phyloP scores from a whole-genome alignment of 352 stramenopile genomes.

The Phytopythium chamaehyphon region DNA sequence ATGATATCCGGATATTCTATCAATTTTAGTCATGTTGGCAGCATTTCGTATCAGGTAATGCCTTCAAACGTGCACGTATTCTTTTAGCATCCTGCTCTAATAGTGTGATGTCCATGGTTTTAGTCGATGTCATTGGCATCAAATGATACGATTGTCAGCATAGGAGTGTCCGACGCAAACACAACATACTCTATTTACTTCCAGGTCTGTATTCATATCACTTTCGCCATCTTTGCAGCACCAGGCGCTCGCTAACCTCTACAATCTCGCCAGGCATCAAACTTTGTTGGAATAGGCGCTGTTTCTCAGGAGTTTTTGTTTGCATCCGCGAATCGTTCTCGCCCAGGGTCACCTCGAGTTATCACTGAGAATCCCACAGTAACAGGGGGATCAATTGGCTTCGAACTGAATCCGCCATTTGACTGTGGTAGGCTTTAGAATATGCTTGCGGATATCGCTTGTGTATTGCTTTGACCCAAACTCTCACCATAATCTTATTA shows the following conservation, averaged over 20 bases:
- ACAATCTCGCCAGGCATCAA: conserved; percentile 22
- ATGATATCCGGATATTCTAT: conserved; percentile 27
- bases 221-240: no score
- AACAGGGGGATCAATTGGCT: conserved; percentile 34
- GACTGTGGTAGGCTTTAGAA: conserved; percentile 29
- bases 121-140: background rate
- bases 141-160: conserved; percentile 13
- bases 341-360: conserved; percentile 38
- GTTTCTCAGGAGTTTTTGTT: conserved; percentile 26
- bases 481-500: background rate
- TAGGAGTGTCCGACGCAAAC: conserved; percentile 33
- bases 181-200: conserved; percentile 33
- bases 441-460: background rate
- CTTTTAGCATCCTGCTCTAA: conserved; percentile 3
- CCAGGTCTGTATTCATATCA: conserved; percentile 32
- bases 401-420: conserved; percentile 31
- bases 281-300: conserved; percentile 30
- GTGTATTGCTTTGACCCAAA: background rate
- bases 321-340: conserved; percentile 27
- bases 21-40: background rate
- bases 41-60: background rate
- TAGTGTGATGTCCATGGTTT: background rate
- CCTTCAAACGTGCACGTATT: no score
- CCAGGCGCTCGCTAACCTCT: conserved; percentile 2
- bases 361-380: background rate